Evolutionary conservation across 2,329 filamentous ascomycete species (phyloP).

Genomic region (Phialemonium atrogriseum): DNA sequence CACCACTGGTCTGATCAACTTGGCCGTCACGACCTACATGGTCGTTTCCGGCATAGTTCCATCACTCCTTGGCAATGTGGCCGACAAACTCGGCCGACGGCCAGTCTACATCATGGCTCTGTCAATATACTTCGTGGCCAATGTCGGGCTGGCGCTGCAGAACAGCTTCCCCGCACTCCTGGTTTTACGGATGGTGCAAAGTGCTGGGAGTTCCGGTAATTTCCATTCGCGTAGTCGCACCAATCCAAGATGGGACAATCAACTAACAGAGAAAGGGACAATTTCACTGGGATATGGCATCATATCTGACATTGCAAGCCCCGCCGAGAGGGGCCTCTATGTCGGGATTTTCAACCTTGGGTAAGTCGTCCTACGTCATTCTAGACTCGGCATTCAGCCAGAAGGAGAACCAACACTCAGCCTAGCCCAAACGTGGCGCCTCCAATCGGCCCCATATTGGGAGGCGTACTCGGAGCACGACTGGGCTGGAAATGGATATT

Average conservation of each 20-base stretch:
- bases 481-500: background rate
- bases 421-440: background rate
- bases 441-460: background rate
- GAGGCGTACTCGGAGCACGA: background rate
- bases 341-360: background rate
- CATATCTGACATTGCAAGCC: background rate
- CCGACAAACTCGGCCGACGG: constrained; percentile 28
- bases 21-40: background rate
- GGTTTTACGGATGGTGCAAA: too few relatives aligned
- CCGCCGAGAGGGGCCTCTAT: background rate
- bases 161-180: too few relatives aligned
- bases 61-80: constrained; percentile 28
- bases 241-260: too few relatives aligned
- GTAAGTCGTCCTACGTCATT: too few relatives aligned
- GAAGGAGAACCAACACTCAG: background rate
- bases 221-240: too few relatives aligned
- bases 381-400: too few relatives aligned
- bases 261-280: too few relatives aligned
- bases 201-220: too few relatives aligned
- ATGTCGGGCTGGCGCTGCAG: too few relatives aligned
- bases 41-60: constrained; percentile 34
- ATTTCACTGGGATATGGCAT: constrained; percentile 1
- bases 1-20: background rate
- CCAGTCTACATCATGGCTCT: constrained; percentile 30
- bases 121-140: constrained; percentile 24